A percentile compares a stretch with the other conserved stretches of the same genome.
phyloP scores from a whole-genome alignment of 495 filamentous ascomycete genomes.

The Chaetomium fimeti region DNA sequence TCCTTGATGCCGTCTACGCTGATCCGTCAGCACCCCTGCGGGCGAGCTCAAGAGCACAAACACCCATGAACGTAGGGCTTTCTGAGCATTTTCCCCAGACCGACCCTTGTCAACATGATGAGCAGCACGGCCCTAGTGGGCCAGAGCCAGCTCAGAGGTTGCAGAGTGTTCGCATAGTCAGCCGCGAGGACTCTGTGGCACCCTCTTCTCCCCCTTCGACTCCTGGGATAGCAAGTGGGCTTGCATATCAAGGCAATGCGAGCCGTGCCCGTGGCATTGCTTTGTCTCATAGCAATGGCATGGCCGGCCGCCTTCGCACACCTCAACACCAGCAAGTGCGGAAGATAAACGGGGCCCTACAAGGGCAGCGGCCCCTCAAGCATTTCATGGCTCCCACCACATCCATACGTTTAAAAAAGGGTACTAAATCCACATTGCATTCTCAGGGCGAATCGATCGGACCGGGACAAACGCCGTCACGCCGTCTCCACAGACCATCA shows the following conservation, averaged over 20 bases:
- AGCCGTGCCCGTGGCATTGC: slow-evolving; percentile 11
- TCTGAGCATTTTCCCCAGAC: slow-evolving; percentile 39
- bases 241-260: not conserved
- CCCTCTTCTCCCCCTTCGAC: slow-evolving; percentile 25
- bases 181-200: slow-evolving; percentile 33
- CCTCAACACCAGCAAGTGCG: slow-evolving; percentile 4
- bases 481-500: slow-evolving; percentile 60
- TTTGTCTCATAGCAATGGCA: not conserved
- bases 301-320: not conserved
- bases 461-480: slow-evolving; percentile 53
- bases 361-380: slow-evolving; percentile 30
- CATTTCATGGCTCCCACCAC: slow-evolving; percentile 47
- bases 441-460: slow-evolving; percentile 44
- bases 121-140: not conserved
- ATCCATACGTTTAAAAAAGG: slow-evolving; percentile 38
- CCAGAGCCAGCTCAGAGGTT: slow-evolving; percentile 23
- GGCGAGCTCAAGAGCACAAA: slow-evolving; percentile 69
- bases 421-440: slow-evolving; percentile 38
- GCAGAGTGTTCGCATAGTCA: slow-evolving; percentile 44
- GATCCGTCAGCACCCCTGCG: slow-evolving; percentile 59
- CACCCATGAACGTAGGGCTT: slow-evolving; percentile 73
- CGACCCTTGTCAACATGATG: slow-evolving; percentile 22
- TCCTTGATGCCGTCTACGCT: slow-evolving; percentile 76
- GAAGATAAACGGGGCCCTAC: not conserved
- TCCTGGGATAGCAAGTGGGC: slow-evolving; percentile 1